Base-by-base conservation (phyloP, 2,329 filamentous ascomycete genomes). In the Xylariaceae sp. region DNA sequence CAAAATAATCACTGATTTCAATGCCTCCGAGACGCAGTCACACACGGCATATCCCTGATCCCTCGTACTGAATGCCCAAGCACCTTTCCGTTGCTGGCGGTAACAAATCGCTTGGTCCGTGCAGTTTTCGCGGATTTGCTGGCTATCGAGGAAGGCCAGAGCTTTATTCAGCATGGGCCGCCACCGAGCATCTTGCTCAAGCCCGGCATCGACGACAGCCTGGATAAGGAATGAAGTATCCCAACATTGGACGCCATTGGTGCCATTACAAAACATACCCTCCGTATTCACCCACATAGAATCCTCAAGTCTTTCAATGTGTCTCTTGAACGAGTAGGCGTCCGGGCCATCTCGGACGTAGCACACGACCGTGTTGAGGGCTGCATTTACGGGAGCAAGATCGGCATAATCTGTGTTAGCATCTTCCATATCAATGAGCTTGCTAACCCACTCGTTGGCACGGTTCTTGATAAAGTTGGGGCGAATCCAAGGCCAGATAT, bases 181-280 rank as follows among this genome's bases (percentile, higher is more conserved):
- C 85, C 90, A 97, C 67, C 87, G 85, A 10, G 86, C 79, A 52
- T 95, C 85, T 35, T 86, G 77, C n/a, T 88, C 87, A 30, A 97
- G 82, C 0, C 89, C 91, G 5, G 90, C 87, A 53, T 90, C 89
- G 55, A 90, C 83, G 4, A 90, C 84, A 0, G 90, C 88, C 73
- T 96, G 92, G 39, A 97, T 90, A 15, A 88, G 77, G 71, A 97
- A 97, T 0, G 92, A 83, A 0, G 94, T 99, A 71, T 99, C 94
- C 94, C 94, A 99, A 64, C 87, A 89, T 74, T 99, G 94, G 1
- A 97, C 92, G n/a, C 94, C 94, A 67, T 99, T 97, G 7, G 94
- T 99, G 44, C 94, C 94, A 68, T 97, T 97, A 75, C 88, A 88
- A 52, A 97, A 81, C 90, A 99, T 91, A 4, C 94, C 94, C 71